Evolutionary conservation across 495 filamentous ascomycete species (phyloP).

Genomic region (Lophiostoma macrostomum): DNA sequence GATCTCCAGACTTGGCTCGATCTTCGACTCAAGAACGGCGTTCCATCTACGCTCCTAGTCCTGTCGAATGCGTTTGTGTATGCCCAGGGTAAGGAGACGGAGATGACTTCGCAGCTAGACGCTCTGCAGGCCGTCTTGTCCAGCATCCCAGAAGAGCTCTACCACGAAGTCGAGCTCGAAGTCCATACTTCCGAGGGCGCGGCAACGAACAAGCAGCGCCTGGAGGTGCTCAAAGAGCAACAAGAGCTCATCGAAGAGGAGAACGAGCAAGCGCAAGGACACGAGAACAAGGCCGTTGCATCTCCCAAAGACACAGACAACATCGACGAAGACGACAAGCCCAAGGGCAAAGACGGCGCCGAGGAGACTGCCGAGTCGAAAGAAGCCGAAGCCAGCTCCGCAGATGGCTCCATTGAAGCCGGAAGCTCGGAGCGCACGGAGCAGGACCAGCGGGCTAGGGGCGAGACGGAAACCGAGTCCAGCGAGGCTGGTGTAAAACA

Average conservation of each 20-base stretch:
- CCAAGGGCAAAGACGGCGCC: constrained; percentile 39
- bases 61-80: constrained; percentile 98
- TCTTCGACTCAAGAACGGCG: constrained; percentile 83
- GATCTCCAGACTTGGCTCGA: constrained; percentile 95
- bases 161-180: constrained; percentile 99
- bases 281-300: constrained; percentile 50
- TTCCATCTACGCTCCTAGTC: constrained; percentile 91
- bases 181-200: constrained; percentile 96
- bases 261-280: constrained; percentile 81
- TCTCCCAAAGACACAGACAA: constrained; percentile 72
- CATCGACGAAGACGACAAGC: constrained; percentile 78
- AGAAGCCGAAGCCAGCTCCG: constrained; percentile 23
- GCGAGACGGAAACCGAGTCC: neutral
- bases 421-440: constrained; percentile 19
- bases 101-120: constrained; percentile 88
- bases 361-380: constrained; percentile 3
- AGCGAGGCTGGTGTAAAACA: neutral
- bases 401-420: neutral
- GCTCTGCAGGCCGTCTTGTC: constrained; percentile 87
- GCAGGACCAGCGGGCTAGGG: constrained; percentile 16
- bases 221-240: constrained; percentile 99
- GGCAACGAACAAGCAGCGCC: constrained; percentile 96
- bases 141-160: constrained; percentile 94
- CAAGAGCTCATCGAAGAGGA: constrained; percentile 98
- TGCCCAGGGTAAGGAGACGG: constrained; percentile 79